Percentiles rank a stretch among this genome's conserved stretches.
Evolutionary conservation across 2,329 filamentous ascomycete genomes (phyloP).

Genomic region (Sordariomycetes sp.): DNA sequence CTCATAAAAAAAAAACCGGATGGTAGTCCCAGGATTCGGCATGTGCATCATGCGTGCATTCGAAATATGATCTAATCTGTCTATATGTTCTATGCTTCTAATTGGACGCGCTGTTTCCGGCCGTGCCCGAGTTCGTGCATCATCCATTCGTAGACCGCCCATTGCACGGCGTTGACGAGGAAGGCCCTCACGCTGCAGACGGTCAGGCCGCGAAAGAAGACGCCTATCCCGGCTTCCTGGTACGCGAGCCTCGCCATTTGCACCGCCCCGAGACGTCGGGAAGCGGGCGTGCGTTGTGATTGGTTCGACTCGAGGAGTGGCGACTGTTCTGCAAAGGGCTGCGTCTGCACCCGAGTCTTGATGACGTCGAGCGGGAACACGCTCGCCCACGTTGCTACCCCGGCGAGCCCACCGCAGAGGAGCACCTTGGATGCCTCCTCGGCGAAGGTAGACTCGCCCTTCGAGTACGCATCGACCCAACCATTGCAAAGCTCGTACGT

Average conservation of each 20-base stretch:
- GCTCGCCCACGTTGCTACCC: constrained; percentile 77
- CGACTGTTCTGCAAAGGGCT: constrained; percentile 22
- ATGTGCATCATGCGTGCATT: background rate
- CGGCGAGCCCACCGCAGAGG: constrained; percentile 76
- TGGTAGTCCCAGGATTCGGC: background rate
- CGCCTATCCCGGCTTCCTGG: constrained; percentile 40
- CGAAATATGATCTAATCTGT: background rate
- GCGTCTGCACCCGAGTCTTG: constrained; percentile 83
- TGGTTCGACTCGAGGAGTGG: constrained; percentile 2
- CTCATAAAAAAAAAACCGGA: background rate
- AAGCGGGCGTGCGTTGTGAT: constrained; percentile 8
- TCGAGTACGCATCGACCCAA: constrained; percentile 26
- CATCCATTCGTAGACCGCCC: constrained; percentile 83
- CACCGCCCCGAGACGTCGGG: constrained; percentile 31
- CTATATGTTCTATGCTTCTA: background rate
- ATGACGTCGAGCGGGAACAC: constrained; percentile 87
- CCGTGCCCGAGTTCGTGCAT: constrained; percentile 41
- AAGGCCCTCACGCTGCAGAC: constrained; percentile 81
- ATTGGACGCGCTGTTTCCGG: constrained; percentile 1
- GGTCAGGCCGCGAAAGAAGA: constrained; percentile 63
- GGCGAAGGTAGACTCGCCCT: constrained; percentile 12
- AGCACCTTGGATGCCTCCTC: constrained; percentile 50
- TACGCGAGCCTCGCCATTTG: constrained; percentile 56
- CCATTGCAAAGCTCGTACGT: constrained; percentile 69
- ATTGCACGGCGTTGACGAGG: constrained; percentile 85